phyloP scores from a whole-genome alignment of 2,329 filamentous ascomycete genomes.

The Didymella keratinophila region DNA sequence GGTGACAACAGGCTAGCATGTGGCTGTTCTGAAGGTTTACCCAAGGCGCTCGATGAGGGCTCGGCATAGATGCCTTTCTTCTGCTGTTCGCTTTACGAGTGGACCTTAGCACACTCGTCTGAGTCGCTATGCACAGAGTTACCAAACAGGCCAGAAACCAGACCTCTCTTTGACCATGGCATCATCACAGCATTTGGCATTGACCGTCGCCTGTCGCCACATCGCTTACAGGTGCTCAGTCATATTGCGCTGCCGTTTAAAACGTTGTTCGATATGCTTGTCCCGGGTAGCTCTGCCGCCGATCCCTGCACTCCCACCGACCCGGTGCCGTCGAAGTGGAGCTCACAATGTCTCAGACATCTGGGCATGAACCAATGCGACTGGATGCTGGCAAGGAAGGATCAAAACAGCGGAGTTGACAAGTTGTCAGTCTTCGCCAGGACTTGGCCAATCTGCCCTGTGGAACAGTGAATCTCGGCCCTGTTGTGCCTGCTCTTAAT shows the following conservation, averaged over 20 bases:
- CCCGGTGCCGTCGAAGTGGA: constrained; percentile 11
- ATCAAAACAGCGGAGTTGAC: constrained; percentile 7
- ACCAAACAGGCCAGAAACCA: too few relatives aligned
- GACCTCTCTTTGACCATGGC: too few relatives aligned
- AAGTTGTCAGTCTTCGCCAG: constrained; percentile 2
- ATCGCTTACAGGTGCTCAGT: neutral
- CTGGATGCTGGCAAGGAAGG: constrained; percentile 9
- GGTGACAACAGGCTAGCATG: neutral
- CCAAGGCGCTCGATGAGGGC: neutral
- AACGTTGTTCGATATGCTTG: neutral
- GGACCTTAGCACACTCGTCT: too few relatives aligned
- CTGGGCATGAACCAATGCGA: constrained; percentile 10
- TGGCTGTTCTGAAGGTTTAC: neutral
- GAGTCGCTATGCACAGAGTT: too few relatives aligned
- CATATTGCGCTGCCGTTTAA: neutral
- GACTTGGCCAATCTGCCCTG: constrained; percentile 5
- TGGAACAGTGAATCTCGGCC: constrained; percentile 12
- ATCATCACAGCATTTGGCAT: too few relatives aligned
- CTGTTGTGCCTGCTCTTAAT: constrained; percentile 7
- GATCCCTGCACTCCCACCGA: constrained; percentile 6
- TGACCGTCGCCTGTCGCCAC: neutral
- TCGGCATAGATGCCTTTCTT: constrained; percentile 4
- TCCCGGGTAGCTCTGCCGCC: constrained; percentile 10
- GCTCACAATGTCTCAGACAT: constrained; percentile 11
- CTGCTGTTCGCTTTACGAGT: neutral